Base-by-base conservation (phyloP, 2,329 filamentous ascomycete species). In the Trichoderma endophyticum region DNA sequence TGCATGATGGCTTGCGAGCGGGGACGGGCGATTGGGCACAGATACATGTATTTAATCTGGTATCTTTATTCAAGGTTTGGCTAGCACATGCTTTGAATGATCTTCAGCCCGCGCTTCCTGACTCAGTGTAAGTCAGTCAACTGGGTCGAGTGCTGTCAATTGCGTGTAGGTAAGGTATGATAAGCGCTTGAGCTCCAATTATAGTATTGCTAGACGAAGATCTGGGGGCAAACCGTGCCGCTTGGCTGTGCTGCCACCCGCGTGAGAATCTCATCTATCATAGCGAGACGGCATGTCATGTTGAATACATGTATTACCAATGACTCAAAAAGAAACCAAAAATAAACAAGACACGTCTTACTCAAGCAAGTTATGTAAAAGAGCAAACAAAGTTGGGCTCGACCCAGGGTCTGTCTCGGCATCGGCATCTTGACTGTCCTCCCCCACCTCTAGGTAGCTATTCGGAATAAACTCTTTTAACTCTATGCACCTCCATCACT, bases 21-120 rank as follows among this genome's bases (percentile, higher is more conserved):
- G 15, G 32, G 24, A 57, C 15, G 32, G 64, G 64, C 51, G 24
- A 67, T 67, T 67, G 64, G 64, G 64, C 51, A 36, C 18, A 30
- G 12, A 28, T 8, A 21, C 18, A 39, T 24, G 65, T 68, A 60
- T 68, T 68, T 60, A 68, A 26, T 51, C 65, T 60, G 34, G 56
- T 60, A 68, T 68, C 54, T 48, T 15, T 43, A 24, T 48, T 67
- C 65, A 68, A 68, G 65, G 65, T 68, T 68, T 32, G 54, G 18
- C 24, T 60, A 68, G 65, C 51, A 32, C 51, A 30, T 43, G 26
- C 18, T 32, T 32, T 57, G 32, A 54, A 68, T 68, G 65, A 60
- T 68, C 65, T 57, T 59, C 65, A 68, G 65, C 65, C 65, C 65
- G 65, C 30, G 30, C 63, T 66, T 30, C 65, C 65, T 68, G 65